A percentile compares a stretch with the other conserved stretches of the same genome.
phyloP scores from a whole-genome alignment of 179 eudicot species.

The Dionaea muscipula region DNA sequence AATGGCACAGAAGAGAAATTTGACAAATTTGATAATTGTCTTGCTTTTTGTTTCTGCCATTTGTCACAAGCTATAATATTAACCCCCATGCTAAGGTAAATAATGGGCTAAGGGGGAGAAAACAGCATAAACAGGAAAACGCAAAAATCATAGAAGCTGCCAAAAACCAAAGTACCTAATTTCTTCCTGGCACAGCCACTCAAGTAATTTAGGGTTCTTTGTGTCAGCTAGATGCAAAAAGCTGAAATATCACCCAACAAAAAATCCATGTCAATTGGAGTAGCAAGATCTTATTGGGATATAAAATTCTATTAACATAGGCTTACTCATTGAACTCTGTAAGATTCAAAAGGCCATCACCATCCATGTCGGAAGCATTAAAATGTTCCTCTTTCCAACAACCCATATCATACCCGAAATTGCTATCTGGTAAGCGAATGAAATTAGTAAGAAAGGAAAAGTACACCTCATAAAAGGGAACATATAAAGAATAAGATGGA shows the following conservation, averaged over 20 bases:
- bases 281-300: background rate
- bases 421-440: conserved; percentile 35
- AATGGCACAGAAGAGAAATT: no score
- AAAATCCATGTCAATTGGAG: background rate
- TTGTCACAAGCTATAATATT: no score
- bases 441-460: conserved; percentile 8
- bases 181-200: conserved; percentile 92
- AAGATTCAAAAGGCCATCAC: conserved; percentile 71
- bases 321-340: conserved; percentile 96
- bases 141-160: no score
- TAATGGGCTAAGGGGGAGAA: no score
- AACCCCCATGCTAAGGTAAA: no score
- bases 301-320: conserved; percentile 3
- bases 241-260: conserved; percentile 24
- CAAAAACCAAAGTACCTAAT: conserved; percentile 36
- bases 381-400: conserved; percentile 99
- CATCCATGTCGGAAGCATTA: conserved; percentile 86
- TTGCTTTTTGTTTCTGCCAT: no score
- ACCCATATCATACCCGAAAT: conserved; percentile 86
- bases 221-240: conserved; percentile 90
- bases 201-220: conserved; percentile 60
- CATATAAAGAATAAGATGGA: no score
- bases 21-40: no score
- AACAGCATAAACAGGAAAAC: no score
- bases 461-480: no score